Base-by-base conservation (phyloP, 306 rosid species). In the Rosa rugosa region DNA sequence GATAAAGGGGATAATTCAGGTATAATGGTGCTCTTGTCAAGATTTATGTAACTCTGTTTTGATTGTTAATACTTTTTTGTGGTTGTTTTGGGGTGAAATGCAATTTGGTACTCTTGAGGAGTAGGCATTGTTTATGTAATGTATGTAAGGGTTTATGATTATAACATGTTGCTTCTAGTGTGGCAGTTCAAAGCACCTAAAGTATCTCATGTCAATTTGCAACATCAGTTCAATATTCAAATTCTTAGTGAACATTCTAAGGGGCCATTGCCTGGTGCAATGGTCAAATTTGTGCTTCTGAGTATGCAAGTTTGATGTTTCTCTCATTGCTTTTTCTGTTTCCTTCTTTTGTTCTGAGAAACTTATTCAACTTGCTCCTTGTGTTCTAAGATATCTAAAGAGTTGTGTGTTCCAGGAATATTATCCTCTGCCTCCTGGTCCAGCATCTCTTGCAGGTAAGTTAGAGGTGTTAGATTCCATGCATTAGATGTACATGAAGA, bases 1-100 rank as follows among this genome's bases (percentile, higher is more conserved):
- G 77, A 91, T 95, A 63, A 95, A 95, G 80, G 99, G 99, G 65
- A 95, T 95, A 77, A 95, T 95, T 87, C 99, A 95, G 99, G 98
- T 93, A 90, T 11, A 36, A 3, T 67, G 44, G 42, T n/a, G 60
- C 36, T 75, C 56, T 59, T 41, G 71, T 36, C 46, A 38, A 38
- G 13, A 65, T 59, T 75, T 5, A 42, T 59, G 54, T 23, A n/a
- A 41, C 23, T 23, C 66, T 25, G 7, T 23, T 41, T 42, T 8
- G 42, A 41, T 25, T 41, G 40, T 56, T n/a, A 12, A 16, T 20
- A 36, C 44, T 57, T 7, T 7, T 22, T 22, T 57, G 45, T 27
- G 47, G 47, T 36, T 22, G 71, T 62, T 44, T 42, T 57, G 69
- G 7, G 54, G 44, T 44, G 59, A 42, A 25, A 23, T 23, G 54